These are phyloP conservation scores for Heimioporus sp. DNA, from an alignment of 768 basidiomycete species.

Conservation along the genomic window DNA sequence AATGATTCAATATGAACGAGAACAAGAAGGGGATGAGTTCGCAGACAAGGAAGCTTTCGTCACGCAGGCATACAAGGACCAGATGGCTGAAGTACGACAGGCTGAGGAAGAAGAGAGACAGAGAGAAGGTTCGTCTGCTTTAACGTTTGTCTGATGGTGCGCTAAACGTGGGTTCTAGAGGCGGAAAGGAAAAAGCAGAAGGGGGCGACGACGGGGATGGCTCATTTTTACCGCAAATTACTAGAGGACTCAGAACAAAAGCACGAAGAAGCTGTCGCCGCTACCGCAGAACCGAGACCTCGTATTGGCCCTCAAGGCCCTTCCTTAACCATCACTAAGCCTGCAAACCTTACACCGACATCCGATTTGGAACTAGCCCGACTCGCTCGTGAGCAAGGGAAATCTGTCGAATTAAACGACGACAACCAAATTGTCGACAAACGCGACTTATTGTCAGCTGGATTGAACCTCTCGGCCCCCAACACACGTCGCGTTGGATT, in stretches of 20 bases:
- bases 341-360: slow-evolving; percentile 55
- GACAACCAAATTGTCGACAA: slow-evolving; percentile 98
- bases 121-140: slow-evolving; percentile 68
- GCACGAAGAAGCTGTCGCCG: slow-evolving; percentile 86
- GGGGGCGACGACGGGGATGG: slow-evolving; percentile 69
- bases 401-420: slow-evolving; percentile 91
- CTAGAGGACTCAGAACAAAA: slow-evolving; percentile 76
- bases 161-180: slow-evolving; percentile 28
- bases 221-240: slow-evolving; percentile 78
- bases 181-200: slow-evolving; percentile 61
- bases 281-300: slow-evolving; percentile 51
- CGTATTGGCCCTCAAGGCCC: slow-evolving; percentile 64
- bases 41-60: slow-evolving; percentile 96
- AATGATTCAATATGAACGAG: slow-evolving; percentile 91
- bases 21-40: slow-evolving; percentile 91
- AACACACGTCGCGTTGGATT: slow-evolving; percentile 72
- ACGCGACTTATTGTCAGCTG: slow-evolving; percentile 86
- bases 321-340: slow-evolving; percentile 71
- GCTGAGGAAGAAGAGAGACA: slow-evolving; percentile 92
- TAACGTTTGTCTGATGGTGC: neutral
- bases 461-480: slow-evolving; percentile 84
- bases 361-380: slow-evolving; percentile 76
- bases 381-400: slow-evolving; percentile 69
- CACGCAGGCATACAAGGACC: slow-evolving; percentile 95
- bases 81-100: slow-evolving; percentile 86